Conservation (phyloP, 192 early-diverging fungal species). For the Umbelopsis sp. region DNA sequence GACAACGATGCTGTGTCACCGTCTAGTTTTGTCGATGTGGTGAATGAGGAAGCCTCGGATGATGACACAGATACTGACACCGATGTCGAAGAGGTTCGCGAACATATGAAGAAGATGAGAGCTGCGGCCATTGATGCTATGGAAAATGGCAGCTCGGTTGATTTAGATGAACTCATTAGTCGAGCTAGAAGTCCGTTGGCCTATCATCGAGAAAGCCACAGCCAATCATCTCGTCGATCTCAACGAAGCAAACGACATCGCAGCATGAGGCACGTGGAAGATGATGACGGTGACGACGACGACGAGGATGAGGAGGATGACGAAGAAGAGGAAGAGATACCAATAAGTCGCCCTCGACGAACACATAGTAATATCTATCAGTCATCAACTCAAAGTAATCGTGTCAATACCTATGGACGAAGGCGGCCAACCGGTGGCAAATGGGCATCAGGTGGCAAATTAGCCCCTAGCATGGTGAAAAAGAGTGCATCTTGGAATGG, state of each 20-base stretch:
- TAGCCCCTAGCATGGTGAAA: constrained; percentile 20
- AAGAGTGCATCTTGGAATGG: constrained; percentile 30
- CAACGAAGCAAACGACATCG: neutral
- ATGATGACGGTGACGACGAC: constrained; percentile 6
- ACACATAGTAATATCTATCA: neutral
- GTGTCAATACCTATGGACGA: constrained; percentile 10
- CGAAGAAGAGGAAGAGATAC: neutral
- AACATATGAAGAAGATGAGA: constrained; percentile 50
- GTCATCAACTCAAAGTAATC: neutral
- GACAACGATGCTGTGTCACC: constrained; percentile 24
- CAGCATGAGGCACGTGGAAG: neutral
- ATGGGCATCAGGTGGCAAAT: constrained; percentile 24
- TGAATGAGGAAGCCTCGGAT: constrained; percentile 40
- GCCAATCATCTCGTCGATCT: neutral
- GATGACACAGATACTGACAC: constrained; percentile 57
- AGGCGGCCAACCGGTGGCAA: constrained; percentile 16
- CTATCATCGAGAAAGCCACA: neutral
- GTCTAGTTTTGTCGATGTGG: constrained; percentile 19
- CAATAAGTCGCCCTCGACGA: neutral
- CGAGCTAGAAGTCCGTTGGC: constrained; percentile 24
- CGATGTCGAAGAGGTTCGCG: constrained; percentile 54
- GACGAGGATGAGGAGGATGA: constrained; percentile 1
- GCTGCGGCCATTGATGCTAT: constrained; percentile 42
- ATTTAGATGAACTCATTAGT: constrained; percentile 34
- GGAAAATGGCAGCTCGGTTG: constrained; percentile 32